Evolutionary conservation across 2,329 filamentous ascomycete species (phyloP).

Genomic region (Lachnellula willkommii): DNA sequence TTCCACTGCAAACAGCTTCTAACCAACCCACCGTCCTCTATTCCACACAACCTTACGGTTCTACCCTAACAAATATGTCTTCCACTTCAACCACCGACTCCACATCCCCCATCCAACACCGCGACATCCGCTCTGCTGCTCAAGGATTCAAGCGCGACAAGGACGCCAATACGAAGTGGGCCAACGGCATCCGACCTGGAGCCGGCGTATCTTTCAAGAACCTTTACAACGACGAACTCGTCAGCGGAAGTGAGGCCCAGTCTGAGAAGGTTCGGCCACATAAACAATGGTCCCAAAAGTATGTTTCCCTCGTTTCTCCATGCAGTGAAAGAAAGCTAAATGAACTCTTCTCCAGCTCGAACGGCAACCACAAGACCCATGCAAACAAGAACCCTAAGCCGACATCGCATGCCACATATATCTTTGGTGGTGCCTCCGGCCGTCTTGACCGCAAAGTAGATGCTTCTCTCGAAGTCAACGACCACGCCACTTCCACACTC

Average conservation of each 20-base stretch:
- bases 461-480: constrained; percentile 21
- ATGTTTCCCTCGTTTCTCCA: not conserved
- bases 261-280: constrained; percentile 24
- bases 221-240: constrained; percentile 2
- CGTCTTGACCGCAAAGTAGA: constrained; percentile 22
- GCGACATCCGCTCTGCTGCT: constrained; percentile 29
- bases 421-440: not conserved
- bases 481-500: constrained; percentile 16
- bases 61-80: constrained; percentile 12
- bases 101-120: constrained; percentile 19
- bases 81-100: constrained; percentile 9
- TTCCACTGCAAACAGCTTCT: not conserved
- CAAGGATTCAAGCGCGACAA: constrained; percentile 29
- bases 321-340: not conserved
- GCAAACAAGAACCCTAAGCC: constrained; percentile 23
- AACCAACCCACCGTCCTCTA: not conserved
- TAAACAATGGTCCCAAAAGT: constrained; percentile 21
- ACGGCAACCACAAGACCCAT: constrained; percentile 16
- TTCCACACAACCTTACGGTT: not conserved
- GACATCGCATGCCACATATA: constrained; percentile 2
- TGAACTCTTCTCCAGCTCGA: not conserved
- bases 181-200: constrained; percentile 19
- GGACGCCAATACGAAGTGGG: constrained; percentile 29
- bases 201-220: constrained; percentile 12
- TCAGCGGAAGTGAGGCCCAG: constrained; percentile 9